Percentiles rank a stretch among this genome's conserved stretches.
phyloP scores from a whole-genome alignment of 257 asterid species.

The Voacanga thouarsii region DNA sequence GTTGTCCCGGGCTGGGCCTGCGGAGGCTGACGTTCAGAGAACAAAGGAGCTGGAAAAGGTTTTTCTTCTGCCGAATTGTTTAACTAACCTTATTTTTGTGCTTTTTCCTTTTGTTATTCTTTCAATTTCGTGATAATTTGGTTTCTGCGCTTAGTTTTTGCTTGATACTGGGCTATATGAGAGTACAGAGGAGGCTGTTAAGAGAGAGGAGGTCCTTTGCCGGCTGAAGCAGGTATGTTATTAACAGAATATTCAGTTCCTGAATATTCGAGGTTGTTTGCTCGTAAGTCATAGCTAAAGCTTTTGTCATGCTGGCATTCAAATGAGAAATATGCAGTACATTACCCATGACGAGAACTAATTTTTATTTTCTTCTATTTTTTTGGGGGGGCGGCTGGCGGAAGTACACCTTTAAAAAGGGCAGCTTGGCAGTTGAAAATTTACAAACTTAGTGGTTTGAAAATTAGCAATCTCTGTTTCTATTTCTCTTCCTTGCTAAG shows the following conservation, averaged over 20 bases:
- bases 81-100: not conserved
- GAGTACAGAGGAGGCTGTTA: slow-evolving; percentile 64
- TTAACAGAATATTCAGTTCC: not conserved
- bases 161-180: slow-evolving; percentile 72
- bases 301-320: not conserved
- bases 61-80: not conserved
- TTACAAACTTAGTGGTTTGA: not conserved
- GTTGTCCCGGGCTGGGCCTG: slow-evolving; percentile 70
- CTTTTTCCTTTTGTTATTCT: not conserved
- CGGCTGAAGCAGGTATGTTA: slow-evolving; percentile 66
- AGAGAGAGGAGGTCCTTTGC: slow-evolving; percentile 64
- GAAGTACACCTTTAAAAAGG: not conserved
- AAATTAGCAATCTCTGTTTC: not conserved
- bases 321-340: not conserved
- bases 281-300: not conserved
- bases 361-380: not conserved
- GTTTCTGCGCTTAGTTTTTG: slow-evolving; percentile 49
- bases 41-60: slow-evolving; percentile 82
- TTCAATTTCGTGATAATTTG: slow-evolving; percentile 20
- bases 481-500: not conserved
- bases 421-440: no score
- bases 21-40: slow-evolving; percentile 55
- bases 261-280: not conserved
- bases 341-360: not conserved
- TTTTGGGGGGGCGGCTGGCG: not conserved